A percentile compares a stretch with the other conserved stretches of the same genome.
phyloP scores from a whole-genome alignment of 2,329 filamentous ascomycete genomes.

The Trichoderma arundinaceum region DNA sequence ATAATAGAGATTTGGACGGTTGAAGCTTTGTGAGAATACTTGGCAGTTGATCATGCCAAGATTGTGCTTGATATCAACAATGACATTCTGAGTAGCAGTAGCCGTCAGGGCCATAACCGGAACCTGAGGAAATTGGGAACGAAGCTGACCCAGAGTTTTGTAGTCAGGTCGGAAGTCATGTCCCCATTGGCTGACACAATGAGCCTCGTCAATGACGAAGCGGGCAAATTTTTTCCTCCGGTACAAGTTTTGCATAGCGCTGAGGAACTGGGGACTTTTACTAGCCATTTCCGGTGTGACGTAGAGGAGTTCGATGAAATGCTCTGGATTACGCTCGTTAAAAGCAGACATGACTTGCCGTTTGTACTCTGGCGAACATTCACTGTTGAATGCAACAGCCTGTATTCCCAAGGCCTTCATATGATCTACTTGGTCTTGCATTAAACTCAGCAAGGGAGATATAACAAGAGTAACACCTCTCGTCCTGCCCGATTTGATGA shows the following conservation, averaged over 20 bases:
- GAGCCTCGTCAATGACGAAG: slow-evolving; percentile 97
- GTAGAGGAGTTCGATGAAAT: slow-evolving; percentile 84
- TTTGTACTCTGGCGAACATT: slow-evolving; percentile 68
- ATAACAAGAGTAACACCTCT: slow-evolving; percentile 89
- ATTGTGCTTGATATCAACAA: slow-evolving; percentile 88
- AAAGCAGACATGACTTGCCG: slow-evolving; percentile 69
- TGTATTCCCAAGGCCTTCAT: slow-evolving; percentile 75
- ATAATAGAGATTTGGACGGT: slow-evolving; percentile 92
- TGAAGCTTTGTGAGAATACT: slow-evolving; percentile 91
- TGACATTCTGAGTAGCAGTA: slow-evolving; percentile 92
- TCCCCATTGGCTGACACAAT: slow-evolving; percentile 99
- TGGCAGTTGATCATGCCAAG: slow-evolving; percentile 81
- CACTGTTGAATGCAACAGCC: slow-evolving; percentile 82
- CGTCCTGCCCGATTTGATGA: slow-evolving; percentile 81
- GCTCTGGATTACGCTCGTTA: slow-evolving; percentile 68
- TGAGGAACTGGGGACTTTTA: slow-evolving; percentile 74
- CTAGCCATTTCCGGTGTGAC: slow-evolving; percentile 96
- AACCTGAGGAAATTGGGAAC: slow-evolving; percentile 74
- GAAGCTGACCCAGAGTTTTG: slow-evolving; percentile 79
- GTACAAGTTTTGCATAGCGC: slow-evolving; percentile 71
- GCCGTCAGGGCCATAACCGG: slow-evolving; percentile 95
- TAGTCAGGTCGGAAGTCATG: slow-evolving; percentile 98
- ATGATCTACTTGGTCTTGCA: slow-evolving; percentile 95
- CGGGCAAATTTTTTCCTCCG: slow-evolving; percentile 75
- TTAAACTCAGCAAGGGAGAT: slow-evolving; percentile 92